Evolutionary conservation across 768 basidiomycete genomes (phyloP).

Genomic region (Glaciozyma antarctica): DNA sequence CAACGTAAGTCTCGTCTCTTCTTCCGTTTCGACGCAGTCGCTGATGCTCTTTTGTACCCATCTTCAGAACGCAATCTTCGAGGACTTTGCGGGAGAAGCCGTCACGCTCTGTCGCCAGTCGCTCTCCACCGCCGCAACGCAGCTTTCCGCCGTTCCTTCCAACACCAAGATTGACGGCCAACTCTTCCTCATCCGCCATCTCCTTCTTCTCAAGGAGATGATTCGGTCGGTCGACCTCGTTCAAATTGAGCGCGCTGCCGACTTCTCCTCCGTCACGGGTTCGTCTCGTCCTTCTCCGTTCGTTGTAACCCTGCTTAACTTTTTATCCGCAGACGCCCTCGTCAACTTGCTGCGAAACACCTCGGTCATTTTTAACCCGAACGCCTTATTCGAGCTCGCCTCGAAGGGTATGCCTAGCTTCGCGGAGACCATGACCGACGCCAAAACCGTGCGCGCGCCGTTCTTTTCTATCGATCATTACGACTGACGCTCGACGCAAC

Average conservation of each 20-base stretch:
- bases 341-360: slow-evolving; percentile 17
- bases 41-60: not conserved
- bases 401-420: slow-evolving; percentile 27
- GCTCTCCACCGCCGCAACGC: slow-evolving; percentile 60
- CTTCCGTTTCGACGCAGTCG: not conserved
- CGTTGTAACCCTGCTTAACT: too few species aligned
- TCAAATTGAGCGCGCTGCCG: slow-evolving; percentile 45
- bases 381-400: slow-evolving; percentile 26
- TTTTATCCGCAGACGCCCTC: slow-evolving; percentile 12
- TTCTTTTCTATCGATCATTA: not conserved
- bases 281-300: slow-evolving; percentile 1
- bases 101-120: slow-evolving; percentile 72
- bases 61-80: slow-evolving; percentile 77
- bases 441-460: slow-evolving; percentile 53
- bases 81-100: slow-evolving; percentile 92
- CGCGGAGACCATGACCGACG: slow-evolving; percentile 58
- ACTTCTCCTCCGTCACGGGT: slow-evolving; percentile 33
- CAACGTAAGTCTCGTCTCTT: slow-evolving; percentile 51
- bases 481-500: slow-evolving; percentile 3
- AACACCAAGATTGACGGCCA: slow-evolving; percentile 56
- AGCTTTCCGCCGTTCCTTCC: slow-evolving; percentile 47
- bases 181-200: slow-evolving; percentile 80
- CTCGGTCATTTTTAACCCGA: slow-evolving; percentile 27
- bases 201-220: slow-evolving; percentile 86
- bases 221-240: slow-evolving; percentile 62